A percentile compares a stretch with the other conserved stretches of the same genome.
Conservation (phyloP, 345 rosid species). For the Salix caprea region DNA sequence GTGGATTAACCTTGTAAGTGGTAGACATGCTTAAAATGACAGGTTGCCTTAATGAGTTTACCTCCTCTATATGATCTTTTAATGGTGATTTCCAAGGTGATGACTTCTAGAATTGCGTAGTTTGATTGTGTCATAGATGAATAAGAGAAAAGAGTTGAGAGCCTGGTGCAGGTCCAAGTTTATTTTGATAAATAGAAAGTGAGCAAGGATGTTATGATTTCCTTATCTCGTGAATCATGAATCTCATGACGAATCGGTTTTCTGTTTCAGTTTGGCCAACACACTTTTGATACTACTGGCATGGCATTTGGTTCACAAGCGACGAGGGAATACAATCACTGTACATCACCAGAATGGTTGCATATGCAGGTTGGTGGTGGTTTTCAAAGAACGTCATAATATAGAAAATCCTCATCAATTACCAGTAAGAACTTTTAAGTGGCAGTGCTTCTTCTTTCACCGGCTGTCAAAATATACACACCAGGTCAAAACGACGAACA, state of each 20-base stretch:
- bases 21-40: constrained; percentile 1
- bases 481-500: constrained; percentile 17
- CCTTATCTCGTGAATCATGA: background rate
- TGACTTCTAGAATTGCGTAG: constrained; percentile 1
- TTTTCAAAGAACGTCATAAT: constrained; percentile 53
- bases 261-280: constrained; percentile 61
- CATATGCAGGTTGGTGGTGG: constrained; percentile 81
- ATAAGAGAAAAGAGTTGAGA: background rate
- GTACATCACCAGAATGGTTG: constrained; percentile 83
- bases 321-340: constrained; percentile 51
- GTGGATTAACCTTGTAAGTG: background rate
- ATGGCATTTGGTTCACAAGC: constrained; percentile 63
- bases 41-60: background rate
- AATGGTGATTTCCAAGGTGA: background rate
- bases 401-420: constrained; percentile 7
- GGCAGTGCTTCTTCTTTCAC: constrained; percentile 17
- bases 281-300: constrained; percentile 47
- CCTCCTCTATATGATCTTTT: background rate
- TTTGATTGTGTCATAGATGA: background rate
- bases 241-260: constrained; percentile 4
- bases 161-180: background rate
- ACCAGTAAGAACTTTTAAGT: constrained; percentile 33
- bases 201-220: background rate
- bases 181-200: background rate
- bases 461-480: constrained; percentile 23